Evolutionary conservation across 768 basidiomycete genomes (phyloP).

Genomic region (Suillus placidus): DNA sequence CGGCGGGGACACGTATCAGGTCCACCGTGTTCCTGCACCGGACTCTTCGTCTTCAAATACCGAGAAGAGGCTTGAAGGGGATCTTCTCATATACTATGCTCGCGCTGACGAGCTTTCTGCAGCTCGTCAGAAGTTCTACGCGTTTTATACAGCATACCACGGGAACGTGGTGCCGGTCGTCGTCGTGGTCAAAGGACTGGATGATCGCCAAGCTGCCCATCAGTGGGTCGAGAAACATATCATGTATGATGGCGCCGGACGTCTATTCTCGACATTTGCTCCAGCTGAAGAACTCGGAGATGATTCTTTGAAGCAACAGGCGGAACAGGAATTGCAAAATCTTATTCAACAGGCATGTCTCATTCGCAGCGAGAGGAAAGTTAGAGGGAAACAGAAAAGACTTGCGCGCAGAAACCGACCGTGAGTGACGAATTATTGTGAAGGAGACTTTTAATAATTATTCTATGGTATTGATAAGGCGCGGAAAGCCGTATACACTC

Average conservation of each 20-base stretch:
- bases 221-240: conserved; percentile 3
- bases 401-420: neutral
- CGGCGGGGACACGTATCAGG: neutral
- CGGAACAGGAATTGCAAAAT: neutral
- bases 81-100: conserved; percentile 9
- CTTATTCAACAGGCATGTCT: neutral
- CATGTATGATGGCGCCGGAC: neutral
- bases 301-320: neutral
- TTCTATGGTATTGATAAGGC: neutral
- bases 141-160: conserved; percentile 18
- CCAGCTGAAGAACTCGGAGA: neutral
- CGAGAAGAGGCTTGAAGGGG: neutral
- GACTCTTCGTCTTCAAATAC: neutral
- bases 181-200: conserved; percentile 19
- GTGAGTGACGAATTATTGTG: neutral
- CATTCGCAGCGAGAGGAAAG: neutral
- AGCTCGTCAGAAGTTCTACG: neutral
- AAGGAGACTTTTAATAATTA: neutral
- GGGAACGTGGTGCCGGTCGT: conserved; percentile 21
- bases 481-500: neutral
- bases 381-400: neutral
- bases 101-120: neutral
- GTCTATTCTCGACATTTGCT: neutral
- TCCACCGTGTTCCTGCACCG: conserved; percentile 1
- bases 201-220: conserved; percentile 19